These are phyloP conservation scores for Coriolopsis trogii DNA, from an alignment of 1,284 basidiomycete species.

Conservation along the genomic window DNA sequence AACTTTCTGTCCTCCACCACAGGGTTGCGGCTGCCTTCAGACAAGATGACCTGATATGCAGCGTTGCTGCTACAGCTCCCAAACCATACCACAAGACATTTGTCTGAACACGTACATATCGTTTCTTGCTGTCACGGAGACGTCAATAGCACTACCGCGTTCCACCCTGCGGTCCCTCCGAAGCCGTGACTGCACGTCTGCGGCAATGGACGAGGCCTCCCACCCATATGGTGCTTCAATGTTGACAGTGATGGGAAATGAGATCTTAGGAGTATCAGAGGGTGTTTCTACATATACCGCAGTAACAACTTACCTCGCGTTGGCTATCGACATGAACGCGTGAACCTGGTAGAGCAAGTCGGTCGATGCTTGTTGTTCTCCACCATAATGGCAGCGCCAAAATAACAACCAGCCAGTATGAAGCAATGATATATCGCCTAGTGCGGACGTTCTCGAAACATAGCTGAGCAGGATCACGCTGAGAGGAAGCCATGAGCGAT, in stretches of 20 bases:
- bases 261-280: slow-evolving; percentile 37
- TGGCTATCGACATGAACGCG: slow-evolving; percentile 58
- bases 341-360: slow-evolving; percentile 70
- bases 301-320: slow-evolving; percentile 32
- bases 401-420: slow-evolving; percentile 78
- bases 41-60: slow-evolving; percentile 22
- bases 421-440: slow-evolving; percentile 61
- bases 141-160: slow-evolving; percentile 11
- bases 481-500: slow-evolving; percentile 12
- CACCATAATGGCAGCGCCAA: slow-evolving; percentile 87
- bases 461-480: slow-evolving; percentile 38
- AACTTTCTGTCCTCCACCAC: slow-evolving; percentile 19
- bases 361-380: slow-evolving; percentile 84
- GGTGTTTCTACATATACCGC: neutral
- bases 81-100: too few species aligned
- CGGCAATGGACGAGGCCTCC: slow-evolving; percentile 5
- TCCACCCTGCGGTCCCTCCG: slow-evolving; percentile 4
- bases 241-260: slow-evolving; percentile 56
- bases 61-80: slow-evolving; percentile 2
- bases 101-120: slow-evolving; percentile 7
- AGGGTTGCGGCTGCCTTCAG: slow-evolving; percentile 5
- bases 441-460: slow-evolving; percentile 52
- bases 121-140: slow-evolving; percentile 6
- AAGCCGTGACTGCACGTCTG: slow-evolving; percentile 18
- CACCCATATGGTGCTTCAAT: slow-evolving; percentile 37